Evolutionary conservation across 2,329 filamentous ascomycete genomes (phyloP).

Genomic region (Rhytidhysteron rufulum): DNA sequence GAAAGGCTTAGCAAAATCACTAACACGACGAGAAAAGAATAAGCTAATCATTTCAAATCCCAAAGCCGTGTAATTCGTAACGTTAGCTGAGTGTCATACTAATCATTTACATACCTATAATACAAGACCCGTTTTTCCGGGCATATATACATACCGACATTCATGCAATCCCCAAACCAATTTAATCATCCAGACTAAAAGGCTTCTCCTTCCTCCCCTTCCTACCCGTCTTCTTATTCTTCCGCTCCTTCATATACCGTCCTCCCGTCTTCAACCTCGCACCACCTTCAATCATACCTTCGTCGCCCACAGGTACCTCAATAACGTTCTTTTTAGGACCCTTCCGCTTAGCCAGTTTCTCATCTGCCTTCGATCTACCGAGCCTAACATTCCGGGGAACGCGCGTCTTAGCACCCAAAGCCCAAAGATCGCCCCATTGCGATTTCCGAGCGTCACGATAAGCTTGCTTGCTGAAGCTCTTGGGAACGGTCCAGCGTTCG

Average conservation of each 20-base stretch:
- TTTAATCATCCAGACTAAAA: not conserved
- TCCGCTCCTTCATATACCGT: slow-evolving; percentile 27
- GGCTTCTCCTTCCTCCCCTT: slow-evolving; percentile 34
- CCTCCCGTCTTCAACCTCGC: slow-evolving; percentile 27
- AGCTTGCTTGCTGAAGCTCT: slow-evolving; percentile 72
- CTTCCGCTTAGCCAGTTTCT: slow-evolving; percentile 37
- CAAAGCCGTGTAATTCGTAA: no score
- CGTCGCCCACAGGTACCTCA: slow-evolving; percentile 24
- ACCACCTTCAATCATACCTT: slow-evolving; percentile 15
- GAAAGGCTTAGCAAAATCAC: no score
- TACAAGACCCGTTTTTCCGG: no score
- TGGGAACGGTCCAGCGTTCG: slow-evolving; percentile 91
- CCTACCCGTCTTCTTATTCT: slow-evolving; percentile 34
- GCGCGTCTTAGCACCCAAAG: slow-evolving; percentile 85
- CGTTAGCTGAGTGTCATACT: no score
- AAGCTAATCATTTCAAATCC: no score
- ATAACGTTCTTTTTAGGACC: slow-evolving; percentile 26
- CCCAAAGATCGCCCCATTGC: slow-evolving; percentile 92
- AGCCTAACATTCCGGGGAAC: slow-evolving; percentile 59
- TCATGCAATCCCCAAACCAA: no score
- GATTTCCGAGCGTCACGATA: slow-evolving; percentile 92
- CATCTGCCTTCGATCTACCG: slow-evolving; percentile 45
- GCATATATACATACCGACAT: no score
- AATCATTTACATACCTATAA: no score
- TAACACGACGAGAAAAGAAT: no score